Base-by-base conservation (phyloP, 2,329 filamentous ascomycete species). In the Diplodia intermedia region DNA sequence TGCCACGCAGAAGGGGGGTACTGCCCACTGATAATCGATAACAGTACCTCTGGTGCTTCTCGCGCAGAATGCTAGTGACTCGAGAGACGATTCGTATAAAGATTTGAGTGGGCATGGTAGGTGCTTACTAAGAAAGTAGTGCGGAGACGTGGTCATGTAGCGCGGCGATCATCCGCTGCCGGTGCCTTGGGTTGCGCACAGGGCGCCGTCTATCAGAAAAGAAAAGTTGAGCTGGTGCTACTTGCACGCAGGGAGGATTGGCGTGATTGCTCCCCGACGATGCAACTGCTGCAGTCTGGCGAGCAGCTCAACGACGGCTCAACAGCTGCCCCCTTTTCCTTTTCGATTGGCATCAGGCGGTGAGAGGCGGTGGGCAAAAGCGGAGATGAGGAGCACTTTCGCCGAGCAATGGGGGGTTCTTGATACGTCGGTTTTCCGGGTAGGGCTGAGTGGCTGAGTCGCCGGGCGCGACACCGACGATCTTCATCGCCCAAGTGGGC, bases 351-450 rank as follows among this genome's bases (percentile, higher is more conserved):
- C 20, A 29, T 47, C 43, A 31, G 29, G 56, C 56, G 56, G 56
- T 60, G 56, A 33, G 40, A 2, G 9, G 6, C 14, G 33, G 18
- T n/a, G 57, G 57, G 26, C n/a, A 60, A 50, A n/a, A 20, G 57
- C 57, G 57, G 57, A 62, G 31, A 62, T 50, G 57, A 62, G 18
- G 26, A 4, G 14, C 20, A 7, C 18, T 20, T 47, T 11, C 29
- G 23, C 29, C 55, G 40, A 23, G 14, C 55, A n/a, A 49, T 14
- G 26, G 18, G 43, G 56, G 15, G 12, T n/a, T 15, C 20, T n/a
- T 47, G 43, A 52, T 63, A 49, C 57, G 38, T 52, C 47, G 23
- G 29, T 38, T 63, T 18, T 62, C 60, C 60, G 60, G 57, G 60
- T 63, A 63, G 36, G 60, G 60, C 60, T 63, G 60, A 63, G 60